A percentile compares a stretch with the other conserved stretches of the same genome.
These are phyloP conservation scores for Fusarium veterinarium DNA, from an alignment of 2,329 filamentous ascomycete species.

Conservation along the genomic window DNA sequence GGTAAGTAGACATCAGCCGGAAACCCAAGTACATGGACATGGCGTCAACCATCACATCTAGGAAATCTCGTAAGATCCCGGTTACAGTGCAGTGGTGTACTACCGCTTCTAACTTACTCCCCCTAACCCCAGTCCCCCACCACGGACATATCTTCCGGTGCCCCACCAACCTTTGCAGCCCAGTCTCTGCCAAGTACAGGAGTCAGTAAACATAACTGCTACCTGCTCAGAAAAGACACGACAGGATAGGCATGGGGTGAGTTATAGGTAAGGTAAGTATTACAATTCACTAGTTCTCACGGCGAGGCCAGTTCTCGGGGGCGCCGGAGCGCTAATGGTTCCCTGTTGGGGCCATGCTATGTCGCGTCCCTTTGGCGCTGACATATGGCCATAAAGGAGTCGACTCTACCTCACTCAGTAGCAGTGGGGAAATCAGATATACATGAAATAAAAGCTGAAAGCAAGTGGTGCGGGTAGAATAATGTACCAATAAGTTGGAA, in stretches of 20 bases:
- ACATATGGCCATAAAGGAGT: not conserved
- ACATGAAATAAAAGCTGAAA: not conserved
- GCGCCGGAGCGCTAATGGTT: not conserved
- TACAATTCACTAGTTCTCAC: not conserved
- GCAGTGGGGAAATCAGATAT: not conserved
- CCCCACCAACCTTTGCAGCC: slow-evolving; percentile 21
- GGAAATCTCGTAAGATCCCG: not conserved
- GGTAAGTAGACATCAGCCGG: not conserved
- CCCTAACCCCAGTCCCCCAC: slow-evolving; percentile 1
- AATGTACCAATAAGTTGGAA: not conserved
- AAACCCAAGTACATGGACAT: slow-evolving; percentile 32
- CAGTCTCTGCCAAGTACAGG: not conserved
- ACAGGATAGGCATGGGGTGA: not conserved
- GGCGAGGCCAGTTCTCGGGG: not conserved
- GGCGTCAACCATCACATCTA: slow-evolving; percentile 4
- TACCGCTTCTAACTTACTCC: slow-evolving; percentile 5
- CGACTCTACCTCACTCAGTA: not conserved
- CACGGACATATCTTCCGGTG: slow-evolving; percentile 23
- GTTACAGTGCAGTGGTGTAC: not conserved
- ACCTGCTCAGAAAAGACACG: not conserved
- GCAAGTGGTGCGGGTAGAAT: not conserved
- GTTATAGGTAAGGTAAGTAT: not conserved
- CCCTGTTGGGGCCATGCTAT: not conserved
- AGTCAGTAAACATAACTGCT: not conserved
- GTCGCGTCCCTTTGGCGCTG: not conserved